Base-by-base conservation (phyloP, 179 eudicot genomes). In the Silene coronaria region DNA sequence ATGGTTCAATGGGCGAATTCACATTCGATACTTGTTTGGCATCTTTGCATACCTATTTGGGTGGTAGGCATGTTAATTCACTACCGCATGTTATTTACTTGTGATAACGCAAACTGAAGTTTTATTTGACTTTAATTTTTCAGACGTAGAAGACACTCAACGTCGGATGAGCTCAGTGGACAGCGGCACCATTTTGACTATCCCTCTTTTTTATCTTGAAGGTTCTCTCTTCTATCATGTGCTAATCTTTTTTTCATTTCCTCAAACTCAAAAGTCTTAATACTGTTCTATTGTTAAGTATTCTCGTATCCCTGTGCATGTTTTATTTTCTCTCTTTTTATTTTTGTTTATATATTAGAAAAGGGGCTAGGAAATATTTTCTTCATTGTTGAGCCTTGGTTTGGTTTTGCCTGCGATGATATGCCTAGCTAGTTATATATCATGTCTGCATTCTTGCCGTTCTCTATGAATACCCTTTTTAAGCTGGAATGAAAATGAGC, bases 91-190 rank as follows among this genome's bases (percentile, higher is more conserved):
- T 2, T 34, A 16, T 30, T 53, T n/a, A 8, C 64, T 78, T 58
- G 46, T 42, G 53, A 32, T 21, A 57, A 53, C 13, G 27, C 53
- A 48, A 59, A 16, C 48, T 46, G 24, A 22, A 60, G 55, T 51
- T 58, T 45, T 10, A 55, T 81, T 53, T 73, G 64, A 77, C 71
- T 85, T 72, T 38, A 26, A 70, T 86, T 65, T 70, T 63, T 72
- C 88, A 92, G 99, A 86, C 58, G 97, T 91, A 75, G 97, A 95
- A 78, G 97, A 92, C 77, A 92, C 95, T 58, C 91, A 81, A 80
- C 91, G 81, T 70, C 83, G 91, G 85, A 60, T 84, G 77, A 82
- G 91, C 72, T 87, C 88, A 75, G 84, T 92, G 85, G 96, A 89
- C 57, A 93, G 91, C 77, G 99, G 97, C 70, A 88, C 88, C 30